phyloP scores from a whole-genome alignment of 495 filamentous ascomycete species.

The Daldinia childiae region DNA sequence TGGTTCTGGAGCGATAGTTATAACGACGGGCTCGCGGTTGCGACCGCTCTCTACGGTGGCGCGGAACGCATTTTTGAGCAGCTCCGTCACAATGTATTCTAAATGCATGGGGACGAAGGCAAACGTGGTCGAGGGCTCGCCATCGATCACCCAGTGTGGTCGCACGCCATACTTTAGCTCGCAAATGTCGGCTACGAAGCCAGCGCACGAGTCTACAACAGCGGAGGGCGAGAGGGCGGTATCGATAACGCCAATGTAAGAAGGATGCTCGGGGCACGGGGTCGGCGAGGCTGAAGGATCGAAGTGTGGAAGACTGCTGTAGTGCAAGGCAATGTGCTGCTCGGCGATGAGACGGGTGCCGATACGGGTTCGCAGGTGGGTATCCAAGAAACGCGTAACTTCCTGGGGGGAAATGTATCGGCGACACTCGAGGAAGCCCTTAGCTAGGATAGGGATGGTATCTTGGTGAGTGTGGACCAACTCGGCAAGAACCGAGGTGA shows the following conservation, averaged over 20 bases:
- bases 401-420: conserved; percentile 82
- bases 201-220: conserved; percentile 81
- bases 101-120: conserved; percentile 94
- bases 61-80: conserved; percentile 95
- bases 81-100: conserved; percentile 95
- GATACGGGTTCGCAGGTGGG: conserved; percentile 92
- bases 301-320: conserved; percentile 76
- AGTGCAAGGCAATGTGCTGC: conserved; percentile 94
- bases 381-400: conserved; percentile 90
- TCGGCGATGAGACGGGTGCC: conserved; percentile 94
- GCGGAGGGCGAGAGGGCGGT: conserved; percentile 84
- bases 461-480: conserved; percentile 92
- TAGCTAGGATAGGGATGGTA: conserved; percentile 90
- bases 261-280: conserved; percentile 63
- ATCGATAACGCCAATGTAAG: conserved; percentile 97
- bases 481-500: conserved; percentile 91
- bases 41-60: conserved; percentile 84
- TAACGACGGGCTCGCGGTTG: conserved; percentile 81
- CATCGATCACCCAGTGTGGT: conserved; percentile 81
- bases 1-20: conserved; percentile 90
- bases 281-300: conserved; percentile 55
- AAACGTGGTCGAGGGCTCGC: conserved; percentile 80
- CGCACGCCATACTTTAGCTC: conserved; percentile 94
- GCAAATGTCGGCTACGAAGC: conserved; percentile 93
- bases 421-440: conserved; percentile 90